Evolutionary conservation across 768 basidiomycete genomes (phyloP), one percentile per base, ranked within the genome.

Genomic region (Rhodosporidiobolus sp.): DNA sequence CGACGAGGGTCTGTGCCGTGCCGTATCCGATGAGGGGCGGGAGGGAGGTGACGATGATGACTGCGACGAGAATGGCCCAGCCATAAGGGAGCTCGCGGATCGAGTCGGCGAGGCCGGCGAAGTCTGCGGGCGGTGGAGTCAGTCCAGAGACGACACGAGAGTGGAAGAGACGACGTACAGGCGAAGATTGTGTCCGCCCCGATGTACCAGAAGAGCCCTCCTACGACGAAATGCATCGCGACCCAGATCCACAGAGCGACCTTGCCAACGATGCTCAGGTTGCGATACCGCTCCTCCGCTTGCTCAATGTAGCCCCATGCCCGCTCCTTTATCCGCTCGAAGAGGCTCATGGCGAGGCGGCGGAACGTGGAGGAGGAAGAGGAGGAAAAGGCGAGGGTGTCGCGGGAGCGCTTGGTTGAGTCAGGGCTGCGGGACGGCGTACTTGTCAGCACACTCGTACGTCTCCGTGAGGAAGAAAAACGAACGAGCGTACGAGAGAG

Each of bases 11-110:
- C 38, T 87, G 77, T 53, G 69, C 80, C 0, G 89, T 89, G 1
- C 88, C 88, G 79, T 89, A 88, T 1, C 90, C 90, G 65, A 88
- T 83, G 72, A 87, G 79, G 24, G 86, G 89, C 28, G 86, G 88
- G 75, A 88, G 86, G 1, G 48, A 46, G 1, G 75, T 73, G 11
- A 72, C 65, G 55, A 73, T 28, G 50, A 72, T 63, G 57, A 72
- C 60, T 30, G 8, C 9, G 19, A 45, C 46, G 4, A 76, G 55
- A 28, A 76, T 55, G 3, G 35, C 20, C 65, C 65, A 70, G 2
- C 75, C 75, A 38, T 57, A 54, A 0, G n/a, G 38, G 43, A 68
- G 54, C 17, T 64, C 59, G 35, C 50, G 46, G 56, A 73, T n/a
- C 19, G 56, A 22, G 35, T 73, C 66, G 4, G 72, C 75, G 22